A percentile compares a stretch with the other conserved stretches of the same genome.
Evolutionary conservation across 2,329 filamentous ascomycete genomes (phyloP).

Genomic region (Aspergillus proliferans): DNA sequence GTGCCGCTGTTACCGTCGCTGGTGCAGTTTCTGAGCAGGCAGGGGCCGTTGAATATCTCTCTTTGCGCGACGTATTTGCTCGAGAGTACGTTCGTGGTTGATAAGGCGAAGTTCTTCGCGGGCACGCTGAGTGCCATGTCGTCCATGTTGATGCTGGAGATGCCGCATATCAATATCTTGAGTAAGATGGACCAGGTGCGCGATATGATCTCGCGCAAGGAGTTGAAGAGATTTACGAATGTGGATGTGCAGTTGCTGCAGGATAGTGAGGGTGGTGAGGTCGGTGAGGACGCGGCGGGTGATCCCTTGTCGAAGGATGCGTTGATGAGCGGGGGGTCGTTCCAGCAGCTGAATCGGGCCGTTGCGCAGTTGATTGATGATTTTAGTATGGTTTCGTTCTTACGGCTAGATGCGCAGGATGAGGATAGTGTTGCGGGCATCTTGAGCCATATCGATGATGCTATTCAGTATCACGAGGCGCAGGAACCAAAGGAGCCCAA

Average conservation of each 20-base stretch:
- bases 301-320: slow-evolving; percentile 62
- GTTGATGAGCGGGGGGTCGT: slow-evolving; percentile 74
- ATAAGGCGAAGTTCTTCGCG: slow-evolving; percentile 94
- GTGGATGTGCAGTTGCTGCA: slow-evolving; percentile 78
- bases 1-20: slow-evolving; percentile 85
- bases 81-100: slow-evolving; percentile 91
- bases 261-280: slow-evolving; percentile 50
- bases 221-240: slow-evolving; percentile 83
- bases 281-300: slow-evolving; percentile 47
- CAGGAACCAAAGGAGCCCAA: slow-evolving; percentile 82
- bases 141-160: slow-evolving; percentile 97
- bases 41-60: slow-evolving; percentile 77
- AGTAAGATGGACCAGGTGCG: slow-evolving; percentile 98
- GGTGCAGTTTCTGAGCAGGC: slow-evolving; percentile 70
- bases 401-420: slow-evolving; percentile 81
- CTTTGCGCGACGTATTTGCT: slow-evolving; percentile 92
- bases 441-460: slow-evolving; percentile 88
- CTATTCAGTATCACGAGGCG: slow-evolving; percentile 86
- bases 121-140: slow-evolving; percentile 96
- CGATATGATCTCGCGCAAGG: slow-evolving; percentile 77
- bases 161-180: slow-evolving; percentile 92
- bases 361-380: slow-evolving; percentile 90
- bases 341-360: slow-evolving; percentile 75
- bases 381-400: slow-evolving; percentile 95
- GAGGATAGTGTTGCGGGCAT: slow-evolving; percentile 85